Evolutionary conservation across 2,329 filamentous ascomycete genomes (phyloP).

Genomic region (Claviceps cyperi): DNA sequence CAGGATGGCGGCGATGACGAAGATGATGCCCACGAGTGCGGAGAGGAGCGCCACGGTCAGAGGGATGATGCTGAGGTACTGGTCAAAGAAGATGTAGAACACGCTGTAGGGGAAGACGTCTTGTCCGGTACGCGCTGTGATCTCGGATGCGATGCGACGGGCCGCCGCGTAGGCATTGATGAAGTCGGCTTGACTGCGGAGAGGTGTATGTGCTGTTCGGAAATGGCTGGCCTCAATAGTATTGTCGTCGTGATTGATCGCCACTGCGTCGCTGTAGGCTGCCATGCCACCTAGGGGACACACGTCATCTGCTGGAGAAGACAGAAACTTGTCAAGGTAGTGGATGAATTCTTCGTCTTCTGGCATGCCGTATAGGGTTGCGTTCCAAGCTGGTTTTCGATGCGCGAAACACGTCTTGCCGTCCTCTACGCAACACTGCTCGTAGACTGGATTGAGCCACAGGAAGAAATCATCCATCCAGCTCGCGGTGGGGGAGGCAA

Average conservation of each 20-base stretch:
- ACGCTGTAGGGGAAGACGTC: conserved; percentile 94
- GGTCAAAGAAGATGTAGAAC: conserved; percentile 98
- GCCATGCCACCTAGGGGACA: conserved; percentile 85
- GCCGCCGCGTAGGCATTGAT: conserved; percentile 83
- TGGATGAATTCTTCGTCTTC: conserved; percentile 80
- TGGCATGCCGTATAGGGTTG: conserved; percentile 80
- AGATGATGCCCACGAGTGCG: conserved; percentile 73
- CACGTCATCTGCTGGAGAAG: conserved; percentile 62
- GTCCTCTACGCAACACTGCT: conserved; percentile 56
- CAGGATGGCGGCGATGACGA: conserved; percentile 63
- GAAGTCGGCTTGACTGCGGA: conserved; percentile 82
- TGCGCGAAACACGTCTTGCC: conserved; percentile 64
- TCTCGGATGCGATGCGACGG: conserved; percentile 68
- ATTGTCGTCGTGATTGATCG: conserved; percentile 52
- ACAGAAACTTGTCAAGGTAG: conserved; percentile 73
- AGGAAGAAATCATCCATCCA: conserved; percentile 96
- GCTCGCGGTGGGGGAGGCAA: conserved; percentile 75
- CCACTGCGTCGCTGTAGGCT: conserved; percentile 71
- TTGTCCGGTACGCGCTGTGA: conserved; percentile 55
- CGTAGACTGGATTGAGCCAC: conserved; percentile 79
- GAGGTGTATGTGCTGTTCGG: conserved; percentile 73
- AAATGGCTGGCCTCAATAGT: conserved; percentile 79
- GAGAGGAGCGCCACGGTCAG: conserved; percentile 69
- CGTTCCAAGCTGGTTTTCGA: conserved; percentile 73
- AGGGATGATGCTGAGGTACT: conserved; percentile 74